Conservation (phyloP, 306 rosid genomes). For the Prinsepia uniflora region DNA sequence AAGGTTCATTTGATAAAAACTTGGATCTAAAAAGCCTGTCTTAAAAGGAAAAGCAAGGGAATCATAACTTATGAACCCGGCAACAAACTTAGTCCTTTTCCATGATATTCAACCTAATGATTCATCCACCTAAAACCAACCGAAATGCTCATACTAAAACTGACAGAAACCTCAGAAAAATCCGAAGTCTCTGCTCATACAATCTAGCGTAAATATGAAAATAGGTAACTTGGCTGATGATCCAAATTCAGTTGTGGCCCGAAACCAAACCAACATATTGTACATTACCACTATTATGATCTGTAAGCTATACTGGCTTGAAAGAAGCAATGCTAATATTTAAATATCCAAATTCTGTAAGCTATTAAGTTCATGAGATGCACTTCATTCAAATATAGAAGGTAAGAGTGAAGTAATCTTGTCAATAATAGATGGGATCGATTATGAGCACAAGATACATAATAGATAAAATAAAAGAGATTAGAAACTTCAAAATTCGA, state of each 20-base stretch:
- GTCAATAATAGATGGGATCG: background rate
- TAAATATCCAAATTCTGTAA: no score
- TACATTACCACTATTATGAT: background rate
- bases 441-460: background rate
- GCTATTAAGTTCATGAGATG: no score
- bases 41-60: no score
- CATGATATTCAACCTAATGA: background rate
- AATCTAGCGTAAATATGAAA: background rate
- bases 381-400: background rate
- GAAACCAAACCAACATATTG: background rate
- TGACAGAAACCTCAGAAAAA: background rate
- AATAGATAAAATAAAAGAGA: background rate
- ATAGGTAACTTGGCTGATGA: background rate
- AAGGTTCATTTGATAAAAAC: slow-evolving; percentile 6
- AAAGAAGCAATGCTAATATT: background rate
- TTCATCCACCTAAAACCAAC: background rate
- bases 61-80: background rate
- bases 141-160: background rate
- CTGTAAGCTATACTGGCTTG: background rate
- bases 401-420: background rate
- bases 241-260: background rate
- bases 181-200: background rate
- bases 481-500: background rate
- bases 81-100: background rate
- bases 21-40: background rate